These are phyloP conservation scores for Yarrowia porcina DNA, from an alignment of 805 yeast genomes.

Conservation along the genomic window DNA sequence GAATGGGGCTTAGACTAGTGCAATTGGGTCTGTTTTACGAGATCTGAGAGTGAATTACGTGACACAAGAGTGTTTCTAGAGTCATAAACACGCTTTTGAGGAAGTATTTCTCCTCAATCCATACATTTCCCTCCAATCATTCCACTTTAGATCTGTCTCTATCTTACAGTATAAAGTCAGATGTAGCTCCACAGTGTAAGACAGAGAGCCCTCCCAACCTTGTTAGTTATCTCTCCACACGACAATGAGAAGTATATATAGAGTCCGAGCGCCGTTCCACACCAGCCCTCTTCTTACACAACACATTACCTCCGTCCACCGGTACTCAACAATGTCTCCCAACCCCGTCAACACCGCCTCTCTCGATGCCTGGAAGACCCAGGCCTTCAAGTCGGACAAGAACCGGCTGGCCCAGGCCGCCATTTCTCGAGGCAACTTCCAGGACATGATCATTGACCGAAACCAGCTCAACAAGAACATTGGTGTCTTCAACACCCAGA, in stretches of 20 bases:
- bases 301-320: background rate
- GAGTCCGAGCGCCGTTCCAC: background rate
- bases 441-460: slow-evolving; percentile 39
- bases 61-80: too few species aligned
- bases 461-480: slow-evolving; percentile 24
- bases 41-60: too few species aligned
- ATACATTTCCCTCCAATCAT: too few species aligned
- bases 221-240: background rate
- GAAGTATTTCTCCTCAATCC: too few species aligned
- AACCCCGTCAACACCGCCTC: slow-evolving; percentile 41
- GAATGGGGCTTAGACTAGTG: too few species aligned
- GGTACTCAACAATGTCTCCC: slow-evolving; percentile 16
- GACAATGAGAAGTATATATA: slow-evolving; percentile 21
- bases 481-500: slow-evolving; percentile 44
- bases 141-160: too few species aligned
- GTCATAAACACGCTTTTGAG: too few species aligned
- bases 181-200: too few species aligned
- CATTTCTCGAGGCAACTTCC: slow-evolving; percentile 48
- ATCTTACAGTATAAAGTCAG: too few species aligned
- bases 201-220: background rate
- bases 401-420: slow-evolving; percentile 55
- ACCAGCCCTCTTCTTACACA: background rate
- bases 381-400: slow-evolving; percentile 47
- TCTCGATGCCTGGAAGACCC: slow-evolving; percentile 47
- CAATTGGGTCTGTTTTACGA: too few species aligned